Evolutionary conservation across 75 land plant genomes (phyloP), one percentile per base, ranked within the genome.

Genomic region (Gnetum montanum): DNA sequence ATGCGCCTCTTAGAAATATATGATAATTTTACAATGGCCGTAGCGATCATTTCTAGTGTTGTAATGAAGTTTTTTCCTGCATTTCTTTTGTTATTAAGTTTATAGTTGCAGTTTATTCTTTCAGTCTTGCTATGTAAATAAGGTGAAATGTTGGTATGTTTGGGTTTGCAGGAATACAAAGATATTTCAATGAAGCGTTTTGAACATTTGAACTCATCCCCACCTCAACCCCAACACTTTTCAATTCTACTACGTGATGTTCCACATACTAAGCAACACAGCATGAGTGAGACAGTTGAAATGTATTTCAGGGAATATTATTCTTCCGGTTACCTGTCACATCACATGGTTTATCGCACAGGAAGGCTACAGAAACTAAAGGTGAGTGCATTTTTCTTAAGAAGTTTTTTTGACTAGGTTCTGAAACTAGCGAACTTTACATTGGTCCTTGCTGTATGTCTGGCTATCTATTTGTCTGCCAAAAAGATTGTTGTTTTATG

Each of bases 211-310:
- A 49, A 45, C 40, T 36, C 50, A 44, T 69, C 82, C 43, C 67
- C 57, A 16, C 75, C 78, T 6, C 83, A 90, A 52, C 79, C 80
- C 37, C 84, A 93, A 54, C 81, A 90, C 59, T 94, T 85, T 62
- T 67, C 96, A 10, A 66, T 85, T 54, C 74, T 85, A 40, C 83
- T 82, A 29, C 86, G 86, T 64, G 59, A 65, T 18, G 74, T 87
- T 8, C 94, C 94, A 7, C 65, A 59, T 52, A 62, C 78, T 24
- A 28, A 62, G 18, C 65, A 71, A 34, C 59, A 64, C 45, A 64
- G 74, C 23, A 69, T 73, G 54, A 80, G 86, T 74, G 78, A 80
- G 18, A 22, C 71, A 34, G 76, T 95, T 31, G 62, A 70, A n/a
- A 68, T 64, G 6, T 95, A 78, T 66, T 95, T 95, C 58, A 48